Conservation (phyloP, 2,329 filamentous ascomycete genomes). For the Thyridium curvatum region DNA sequence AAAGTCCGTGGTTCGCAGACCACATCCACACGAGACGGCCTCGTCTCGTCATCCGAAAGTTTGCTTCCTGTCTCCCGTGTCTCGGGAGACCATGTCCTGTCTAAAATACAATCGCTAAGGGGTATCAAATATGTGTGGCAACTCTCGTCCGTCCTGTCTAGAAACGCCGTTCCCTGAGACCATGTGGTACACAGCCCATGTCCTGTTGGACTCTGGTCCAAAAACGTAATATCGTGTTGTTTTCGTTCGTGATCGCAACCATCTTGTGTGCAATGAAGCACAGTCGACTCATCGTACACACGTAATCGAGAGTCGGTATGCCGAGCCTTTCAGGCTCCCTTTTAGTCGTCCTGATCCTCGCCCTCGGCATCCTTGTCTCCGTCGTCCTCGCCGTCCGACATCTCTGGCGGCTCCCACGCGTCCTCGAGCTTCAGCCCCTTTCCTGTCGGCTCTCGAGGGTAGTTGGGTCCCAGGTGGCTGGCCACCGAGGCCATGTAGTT, state of each 20-base stretch:
- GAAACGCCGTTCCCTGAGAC: background rate
- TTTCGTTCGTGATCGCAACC: too few relatives aligned
- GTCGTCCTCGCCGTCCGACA: constrained; percentile 51
- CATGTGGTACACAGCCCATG: too few relatives aligned
- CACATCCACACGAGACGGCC: too few relatives aligned
- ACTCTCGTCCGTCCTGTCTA: constrained; percentile 8
- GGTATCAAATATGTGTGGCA: too few relatives aligned
- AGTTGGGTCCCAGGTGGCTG: constrained; percentile 45
- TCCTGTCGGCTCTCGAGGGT: constrained; percentile 41
- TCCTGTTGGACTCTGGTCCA: too few relatives aligned
- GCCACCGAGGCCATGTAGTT: constrained; percentile 49
- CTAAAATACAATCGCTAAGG: constrained; percentile 1
- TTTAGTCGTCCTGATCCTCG: constrained; percentile 23
- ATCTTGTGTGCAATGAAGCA: too few relatives aligned
- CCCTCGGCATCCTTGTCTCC: constrained; percentile 31
- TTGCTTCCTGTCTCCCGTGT: too few relatives aligned
- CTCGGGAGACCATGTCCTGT: too few relatives aligned
- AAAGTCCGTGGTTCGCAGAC: too few relatives aligned
- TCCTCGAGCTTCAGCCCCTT: constrained; percentile 78
- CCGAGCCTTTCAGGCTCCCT: background rate
- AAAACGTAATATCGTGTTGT: too few relatives aligned
- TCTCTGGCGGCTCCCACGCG: constrained; percentile 65
- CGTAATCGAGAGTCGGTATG: background rate
- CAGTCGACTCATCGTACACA: background rate
- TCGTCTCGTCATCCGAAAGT: too few relatives aligned